Evolutionary conservation across 2,329 filamentous ascomycete genomes (phyloP).

Genomic region (Colletotrichum agaves): DNA sequence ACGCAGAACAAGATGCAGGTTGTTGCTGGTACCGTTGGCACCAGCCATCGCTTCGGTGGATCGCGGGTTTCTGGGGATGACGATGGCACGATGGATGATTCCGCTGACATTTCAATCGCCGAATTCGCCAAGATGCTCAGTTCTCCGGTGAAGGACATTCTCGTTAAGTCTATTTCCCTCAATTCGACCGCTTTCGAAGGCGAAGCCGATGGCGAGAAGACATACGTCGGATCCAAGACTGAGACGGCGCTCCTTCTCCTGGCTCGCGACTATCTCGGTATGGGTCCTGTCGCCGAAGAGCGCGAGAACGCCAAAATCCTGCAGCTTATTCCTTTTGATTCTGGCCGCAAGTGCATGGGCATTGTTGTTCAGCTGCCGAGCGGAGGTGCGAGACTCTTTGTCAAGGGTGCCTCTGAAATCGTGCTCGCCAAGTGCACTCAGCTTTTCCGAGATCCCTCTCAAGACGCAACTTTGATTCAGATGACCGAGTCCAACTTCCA

Average conservation of each 20-base stretch:
- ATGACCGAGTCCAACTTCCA: constrained; percentile 65
- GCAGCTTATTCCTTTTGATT: constrained; percentile 81
- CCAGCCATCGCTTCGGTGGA: constrained; percentile 64
- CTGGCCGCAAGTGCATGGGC: constrained; percentile 78
- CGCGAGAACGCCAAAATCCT: constrained; percentile 68
- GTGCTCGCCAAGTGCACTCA: constrained; percentile 66
- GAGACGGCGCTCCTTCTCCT: constrained; percentile 80
- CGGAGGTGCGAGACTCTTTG: constrained; percentile 65
- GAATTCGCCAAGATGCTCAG: constrained; percentile 61
- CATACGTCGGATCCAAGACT: constrained; percentile 82
- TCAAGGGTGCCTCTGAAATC: constrained; percentile 75
- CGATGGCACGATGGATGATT: constrained; percentile 43
- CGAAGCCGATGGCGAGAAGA: constrained; percentile 72
- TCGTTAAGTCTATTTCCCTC: constrained; percentile 69
- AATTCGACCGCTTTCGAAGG: constrained; percentile 83
- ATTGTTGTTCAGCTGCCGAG: constrained; percentile 63
- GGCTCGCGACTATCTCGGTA: constrained; percentile 72
- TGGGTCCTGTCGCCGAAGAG: constrained; percentile 73
- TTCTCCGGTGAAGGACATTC: constrained; percentile 60
- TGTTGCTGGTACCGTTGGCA: constrained; percentile 69
- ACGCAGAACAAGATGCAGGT: constrained; percentile 78
- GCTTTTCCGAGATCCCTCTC: constrained; percentile 60
- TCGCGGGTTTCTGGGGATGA: constrained; percentile 42
- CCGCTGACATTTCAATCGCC: constrained; percentile 53
- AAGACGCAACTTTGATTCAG: constrained; percentile 52